These are phyloP conservation scores for Pseudocercospora crystallina DNA, from an alignment of 2,329 filamentous ascomycete genomes.

Conservation along the genomic window DNA sequence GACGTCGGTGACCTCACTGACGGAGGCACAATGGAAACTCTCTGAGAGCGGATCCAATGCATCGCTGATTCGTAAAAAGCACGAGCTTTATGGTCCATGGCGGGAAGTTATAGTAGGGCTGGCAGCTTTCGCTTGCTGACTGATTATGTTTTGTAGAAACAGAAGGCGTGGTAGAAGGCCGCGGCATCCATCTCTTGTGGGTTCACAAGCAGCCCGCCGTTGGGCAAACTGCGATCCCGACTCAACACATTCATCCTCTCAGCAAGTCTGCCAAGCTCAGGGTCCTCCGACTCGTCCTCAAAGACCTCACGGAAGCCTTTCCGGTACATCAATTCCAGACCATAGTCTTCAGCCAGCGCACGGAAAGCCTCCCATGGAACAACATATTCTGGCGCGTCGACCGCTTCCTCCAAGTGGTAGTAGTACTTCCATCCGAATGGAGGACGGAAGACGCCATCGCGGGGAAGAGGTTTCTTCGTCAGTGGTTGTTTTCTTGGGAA, in stretches of 20 bases:
- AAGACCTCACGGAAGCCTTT: constrained; percentile 89
- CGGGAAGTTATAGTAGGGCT: not conserved
- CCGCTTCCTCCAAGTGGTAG: constrained; percentile 93
- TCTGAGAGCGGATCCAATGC: not conserved
- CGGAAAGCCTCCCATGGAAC: constrained; percentile 98
- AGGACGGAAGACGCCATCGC: constrained; percentile 87
- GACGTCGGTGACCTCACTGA: no score
- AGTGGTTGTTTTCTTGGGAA: constrained; percentile 67
- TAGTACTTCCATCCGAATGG: constrained; percentile 98
- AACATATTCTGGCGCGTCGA: constrained; percentile 96
- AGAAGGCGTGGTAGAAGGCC: constrained; percentile 88
- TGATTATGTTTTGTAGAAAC: constrained; percentile 73
- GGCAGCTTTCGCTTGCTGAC: no score
- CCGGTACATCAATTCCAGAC: constrained; percentile 91
- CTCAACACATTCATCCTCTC: constrained; percentile 94
- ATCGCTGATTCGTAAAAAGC: not conserved
- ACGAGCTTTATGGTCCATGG: not conserved
- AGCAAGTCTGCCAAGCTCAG: constrained; percentile 75
- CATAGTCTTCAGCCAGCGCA: constrained; percentile 92
- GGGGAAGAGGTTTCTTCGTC: constrained; percentile 48
- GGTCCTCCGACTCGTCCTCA: constrained; percentile 85
- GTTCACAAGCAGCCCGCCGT: constrained; percentile 66
- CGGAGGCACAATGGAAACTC: no score
- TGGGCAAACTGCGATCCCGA: constrained; percentile 51
- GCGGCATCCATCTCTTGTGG: constrained; percentile 91